Evolutionary conservation across 805 yeast species (phyloP).

Genomic region (Saturnispora gosingensis): DNA sequence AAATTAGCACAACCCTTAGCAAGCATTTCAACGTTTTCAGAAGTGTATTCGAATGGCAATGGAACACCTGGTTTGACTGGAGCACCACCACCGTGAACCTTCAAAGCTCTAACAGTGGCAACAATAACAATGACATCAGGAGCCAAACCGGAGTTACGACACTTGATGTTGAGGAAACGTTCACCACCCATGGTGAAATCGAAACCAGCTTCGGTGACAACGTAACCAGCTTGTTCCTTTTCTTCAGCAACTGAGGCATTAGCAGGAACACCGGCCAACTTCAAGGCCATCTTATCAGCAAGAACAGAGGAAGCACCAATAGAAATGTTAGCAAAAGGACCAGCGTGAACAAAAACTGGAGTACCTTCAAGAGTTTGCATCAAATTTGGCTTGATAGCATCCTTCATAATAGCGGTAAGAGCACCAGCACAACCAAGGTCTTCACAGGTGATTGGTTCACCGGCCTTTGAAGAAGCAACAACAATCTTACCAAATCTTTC

Average conservation of each 20-base stretch:
- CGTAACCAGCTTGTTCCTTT: conserved; percentile 58
- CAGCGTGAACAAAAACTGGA: conserved; percentile 95
- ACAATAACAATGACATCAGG: conserved; percentile 92
- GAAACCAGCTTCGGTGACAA: conserved; percentile 96
- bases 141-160: conserved; percentile 78
- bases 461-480: conserved; percentile 67
- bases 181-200: conserved; percentile 99
- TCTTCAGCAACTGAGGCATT: conserved; percentile 28
- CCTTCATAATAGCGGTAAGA: conserved; percentile 85
- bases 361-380: conserved; percentile 98
- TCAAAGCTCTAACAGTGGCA: conserved; percentile 94
- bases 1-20: conserved; percentile 77
- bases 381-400: conserved; percentile 90
- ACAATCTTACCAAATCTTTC: conserved; percentile 83
- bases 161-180: conserved; percentile 90
- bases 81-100: conserved; percentile 95
- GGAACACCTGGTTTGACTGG: conserved; percentile 91
- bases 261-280: conserved; percentile 65
- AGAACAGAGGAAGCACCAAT: conserved; percentile 94
- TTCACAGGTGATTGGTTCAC: conserved; percentile 85
- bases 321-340: conserved; percentile 95
- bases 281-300: conserved; percentile 88
- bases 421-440: conserved; percentile 97
- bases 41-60: conserved; percentile 69
- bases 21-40: conserved; percentile 74